Evolutionary conservation across 129 eudicot species (phyloP), one percentile per base, ranked within the genome.

Genomic region (Apium graveolens): DNA sequence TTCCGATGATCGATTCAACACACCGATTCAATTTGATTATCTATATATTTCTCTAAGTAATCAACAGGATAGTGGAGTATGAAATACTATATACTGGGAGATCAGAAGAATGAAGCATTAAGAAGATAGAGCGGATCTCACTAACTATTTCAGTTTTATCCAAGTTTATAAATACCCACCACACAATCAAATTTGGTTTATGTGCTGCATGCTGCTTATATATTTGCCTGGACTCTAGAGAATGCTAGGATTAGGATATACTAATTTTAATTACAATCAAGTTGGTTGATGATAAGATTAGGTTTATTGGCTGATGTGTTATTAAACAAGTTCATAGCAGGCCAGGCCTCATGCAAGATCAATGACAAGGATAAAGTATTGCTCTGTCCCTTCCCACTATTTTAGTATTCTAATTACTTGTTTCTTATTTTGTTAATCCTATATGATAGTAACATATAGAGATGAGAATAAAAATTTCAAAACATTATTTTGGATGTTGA

Each of bases 211-310:
- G 29, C 66, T 60, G 32, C 34, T 69, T 35, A 37, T 69, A 32
- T 6, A 69, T 18, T 7, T 35, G 44, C 27, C 26, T 17, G 42
- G 74, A 32, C 73, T 60, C 68, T 26, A 66, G 73, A 69, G 26
- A 10, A 34, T 69, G 44, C 37, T 69, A 7, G 44, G 74, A 32
- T 31, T 69, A 7, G 44, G 44, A 32, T 31, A 32, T 16, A n/a
- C n/a, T n/a, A 32, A 68, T 31, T 14, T 32, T 66, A 66, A 66
- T 32, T 68, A 34, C 13, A 68, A 16, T 68, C 73, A 16, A 68
- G 26, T 31, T 68, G 73, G 73, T 13, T 29, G 39, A 69, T 35
- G 74, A 69, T 69, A 69, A 69, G 44, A 69, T 35, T 69, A 69
- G 74, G 74, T 69, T 69, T 60, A 60, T 18, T 21, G 42, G 44